These are phyloP conservation scores for Sphenostylis stenocarpa DNA, from an alignment of 306 rosid genomes.

Conservation along the genomic window DNA sequence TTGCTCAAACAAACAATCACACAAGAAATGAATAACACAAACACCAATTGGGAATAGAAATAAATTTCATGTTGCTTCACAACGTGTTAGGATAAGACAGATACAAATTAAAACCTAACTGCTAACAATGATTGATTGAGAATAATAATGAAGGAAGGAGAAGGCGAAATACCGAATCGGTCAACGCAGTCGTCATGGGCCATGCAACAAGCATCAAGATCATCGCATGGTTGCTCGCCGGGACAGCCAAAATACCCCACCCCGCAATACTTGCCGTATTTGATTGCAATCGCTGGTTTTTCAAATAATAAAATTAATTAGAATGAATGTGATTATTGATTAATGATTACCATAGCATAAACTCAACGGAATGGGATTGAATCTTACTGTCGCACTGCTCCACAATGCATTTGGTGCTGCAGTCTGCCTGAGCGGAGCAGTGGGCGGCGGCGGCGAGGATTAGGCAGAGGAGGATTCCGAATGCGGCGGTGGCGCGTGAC, in stretches of 20 bases:
- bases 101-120: not conserved
- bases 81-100: not conserved
- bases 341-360: not conserved
- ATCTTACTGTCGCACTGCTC: constrained; percentile 66
- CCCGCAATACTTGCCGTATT: constrained; percentile 90
- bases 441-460: constrained; percentile 40
- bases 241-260: constrained; percentile 79
- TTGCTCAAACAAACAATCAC: not conserved
- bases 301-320: no score
- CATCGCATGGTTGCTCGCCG: constrained; percentile 88
- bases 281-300: constrained; percentile 59
- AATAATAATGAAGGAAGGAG: not conserved
- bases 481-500: constrained; percentile 38
- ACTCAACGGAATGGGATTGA: not conserved
- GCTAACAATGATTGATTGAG: not conserved
- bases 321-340: not conserved
- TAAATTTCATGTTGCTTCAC: not conserved
- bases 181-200: constrained; percentile 76
- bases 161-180: constrained; percentile 44
- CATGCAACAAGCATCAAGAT: constrained; percentile 91
- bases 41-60: not conserved
- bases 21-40: not conserved
- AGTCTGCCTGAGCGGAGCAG: constrained; percentile 47
- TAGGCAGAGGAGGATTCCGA: constrained; percentile 36
- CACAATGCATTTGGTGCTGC: constrained; percentile 70